Base-by-base conservation (phyloP, 768 basidiomycete species). In the Crassisporium funariophilum region DNA sequence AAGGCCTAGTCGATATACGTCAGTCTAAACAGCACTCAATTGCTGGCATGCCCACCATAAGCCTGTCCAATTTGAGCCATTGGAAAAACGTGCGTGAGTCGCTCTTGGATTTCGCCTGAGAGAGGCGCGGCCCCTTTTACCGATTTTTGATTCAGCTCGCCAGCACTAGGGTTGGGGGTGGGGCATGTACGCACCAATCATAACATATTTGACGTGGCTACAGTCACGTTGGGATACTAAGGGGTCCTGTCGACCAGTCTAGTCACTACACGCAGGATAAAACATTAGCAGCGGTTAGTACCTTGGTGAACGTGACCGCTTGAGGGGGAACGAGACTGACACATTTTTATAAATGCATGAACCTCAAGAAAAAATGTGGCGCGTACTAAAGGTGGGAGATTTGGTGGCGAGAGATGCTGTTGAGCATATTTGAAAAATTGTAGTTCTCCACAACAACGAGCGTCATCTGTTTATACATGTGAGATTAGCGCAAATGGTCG, bases 81-180 rank as follows among this genome's bases (percentile, higher is more conserved):
- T 0, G 83, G 83, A 24, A 84, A 74, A 24, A 76, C 51, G 29
- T 69, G 60, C 13, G 59, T 57, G 19, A 82, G 64, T 52, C 70
- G 71, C 24, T 69, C 59, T 50, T 75, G 79, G n/a, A 81, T 56
- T 50, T 82, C 77, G 22, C 61, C 52, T 0, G 79, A 74, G 35
- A 84, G 69, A 35, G 84, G 83, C 6, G 83, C 84, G 19, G 84
- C 83, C 17, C 83, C 82, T 54, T 56, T 61, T 44, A 23, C 11
- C 66, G 70, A 39, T 69, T 50, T 52, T 61, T 67, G 35, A 60
- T 16, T 16, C 33, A 34, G 24, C 13, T 46, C 25, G 15, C 41
- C 12, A 9, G n/a, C n/a, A n/a, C n/a, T n/a, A 8, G 23, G 24
- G 23, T 10, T 20, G 25, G 33, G 11, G 16, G 23, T 9, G 40